These are phyloP conservation scores for Trypanosoma melophagium DNA, from an alignment of 208 protist species.

Conservation along the genomic window DNA sequence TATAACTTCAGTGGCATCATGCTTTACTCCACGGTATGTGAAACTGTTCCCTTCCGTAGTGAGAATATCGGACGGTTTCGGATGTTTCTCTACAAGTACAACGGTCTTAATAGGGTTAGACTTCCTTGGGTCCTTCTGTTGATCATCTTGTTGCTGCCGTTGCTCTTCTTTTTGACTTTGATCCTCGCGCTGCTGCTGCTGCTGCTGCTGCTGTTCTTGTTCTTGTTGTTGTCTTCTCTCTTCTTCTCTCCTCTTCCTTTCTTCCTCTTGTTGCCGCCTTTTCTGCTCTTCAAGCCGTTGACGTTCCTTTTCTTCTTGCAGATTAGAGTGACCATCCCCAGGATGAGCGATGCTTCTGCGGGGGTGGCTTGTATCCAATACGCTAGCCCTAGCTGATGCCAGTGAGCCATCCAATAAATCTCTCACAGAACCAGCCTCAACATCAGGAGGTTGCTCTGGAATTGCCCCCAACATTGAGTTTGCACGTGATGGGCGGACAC, in stretches of 20 bases:
- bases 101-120: constrained; percentile 62
- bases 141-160: background rate
- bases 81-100: constrained; percentile 59
- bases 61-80: constrained; percentile 28
- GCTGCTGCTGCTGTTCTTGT: background rate
- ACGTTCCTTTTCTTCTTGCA: background rate
- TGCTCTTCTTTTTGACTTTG: constrained; percentile 3
- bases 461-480: constrained; percentile 46
- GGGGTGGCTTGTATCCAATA: no score
- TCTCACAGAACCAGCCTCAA: constrained; percentile 43
- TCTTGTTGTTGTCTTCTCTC: background rate
- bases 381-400: background rate
- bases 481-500: constrained; percentile 33
- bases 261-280: background rate
- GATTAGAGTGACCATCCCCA: no score
- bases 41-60: constrained; percentile 27
- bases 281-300: background rate
- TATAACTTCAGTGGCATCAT: constrained; percentile 58
- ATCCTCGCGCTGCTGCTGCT: background rate
- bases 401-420: constrained; percentile 44
- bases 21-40: constrained; percentile 36
- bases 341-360: no score
- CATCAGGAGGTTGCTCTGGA: constrained; percentile 68
- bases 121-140: constrained; percentile 16
- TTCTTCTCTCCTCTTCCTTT: background rate